These are phyloP conservation scores for Podospora sp. DNA, from an alignment of 495 filamentous ascomycete genomes.

Conservation along the genomic window DNA sequence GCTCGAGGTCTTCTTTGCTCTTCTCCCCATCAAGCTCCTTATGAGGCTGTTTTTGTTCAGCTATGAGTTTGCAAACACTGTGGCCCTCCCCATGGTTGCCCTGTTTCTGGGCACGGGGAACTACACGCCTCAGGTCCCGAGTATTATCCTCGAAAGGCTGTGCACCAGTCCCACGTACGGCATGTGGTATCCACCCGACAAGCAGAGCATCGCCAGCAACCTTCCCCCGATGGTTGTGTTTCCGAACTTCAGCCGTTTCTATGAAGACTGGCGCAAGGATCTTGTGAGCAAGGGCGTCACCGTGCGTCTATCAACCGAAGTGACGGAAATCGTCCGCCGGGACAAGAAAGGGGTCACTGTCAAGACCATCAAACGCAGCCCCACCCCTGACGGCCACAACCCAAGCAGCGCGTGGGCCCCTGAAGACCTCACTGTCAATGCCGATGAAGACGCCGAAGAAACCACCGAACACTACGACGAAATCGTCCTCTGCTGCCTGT, in stretches of 20 bases:
- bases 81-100: slow-evolving; percentile 72
- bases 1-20: slow-evolving; percentile 69
- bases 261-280: slow-evolving; percentile 66
- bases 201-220: slow-evolving; percentile 62
- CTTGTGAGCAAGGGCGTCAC: slow-evolving; percentile 64
- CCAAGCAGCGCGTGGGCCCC: slow-evolving; percentile 38
- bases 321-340: slow-evolving; percentile 60
- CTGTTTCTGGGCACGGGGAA: slow-evolving; percentile 81
- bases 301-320: slow-evolving; percentile 64
- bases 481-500: slow-evolving; percentile 70
- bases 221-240: slow-evolving; percentile 82
- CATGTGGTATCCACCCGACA: slow-evolving; percentile 74
- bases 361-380: slow-evolving; percentile 35
- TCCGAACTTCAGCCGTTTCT: slow-evolving; percentile 72
- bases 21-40: slow-evolving; percentile 72
- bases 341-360: slow-evolving; percentile 61
- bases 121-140: slow-evolving; percentile 74
- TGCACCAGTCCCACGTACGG: slow-evolving; percentile 74
- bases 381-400: slow-evolving; percentile 36
- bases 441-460: slow-evolving; percentile 33
- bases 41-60: slow-evolving; percentile 72
- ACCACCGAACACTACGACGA: slow-evolving; percentile 63
- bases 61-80: slow-evolving; percentile 71
- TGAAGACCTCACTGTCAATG: slow-evolving; percentile 21
- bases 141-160: slow-evolving; percentile 73